Base-by-base conservation (phyloP, 495 filamentous ascomycete species). In the Talaromyces liani region DNA sequence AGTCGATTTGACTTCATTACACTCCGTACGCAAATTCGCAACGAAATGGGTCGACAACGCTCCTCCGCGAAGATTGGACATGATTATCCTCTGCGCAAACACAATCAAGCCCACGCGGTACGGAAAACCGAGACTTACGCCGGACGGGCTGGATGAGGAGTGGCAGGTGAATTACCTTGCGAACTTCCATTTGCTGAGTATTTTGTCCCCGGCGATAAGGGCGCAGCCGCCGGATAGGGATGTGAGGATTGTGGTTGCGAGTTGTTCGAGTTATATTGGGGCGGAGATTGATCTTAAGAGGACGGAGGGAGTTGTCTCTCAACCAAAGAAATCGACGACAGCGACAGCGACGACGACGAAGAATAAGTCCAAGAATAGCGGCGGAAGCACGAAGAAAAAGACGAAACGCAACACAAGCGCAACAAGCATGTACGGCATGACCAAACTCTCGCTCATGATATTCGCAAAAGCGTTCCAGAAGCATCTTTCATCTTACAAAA, bases 31-130 rank as follows among this genome's bases (percentile, higher is more conserved):
- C 25, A 80, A 87, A 63, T 99, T 99, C 71, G 94, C 94, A n/a
- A 99, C 94, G 2, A 92, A 92, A 77, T 99, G 95, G 92, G 89
- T 98, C 67, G 93, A 99, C 74, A 99, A 98, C 72, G 84, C 87
- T 29, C 93, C 95, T 0, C 89, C 92, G 22, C 85, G 94, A 41
- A 85, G 94, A n/a, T 79, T 99, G 4, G 94, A 99, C 73, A 91
- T 93, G 86, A 77, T 99, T 24, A 86, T 99, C 53, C 82, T 97
- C 18, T 95, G 91, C 73, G 94, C 86, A 4, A 87, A 87, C 39
- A 87, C 87, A 1, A 68, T 70, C 1, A 73, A 89, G 47, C 93
- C 89, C 0, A 85, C 92, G 1, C 83, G 79, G 2, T 84, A 83
- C 7, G 74, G 78, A 20, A 70, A 78, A 45, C 73, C 82, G 12